A percentile compares a stretch with the other conserved stretches of the same genome.
Conservation (phyloP, 2,329 filamentous ascomycete genomes). For the Juglanconis oblonga region DNA sequence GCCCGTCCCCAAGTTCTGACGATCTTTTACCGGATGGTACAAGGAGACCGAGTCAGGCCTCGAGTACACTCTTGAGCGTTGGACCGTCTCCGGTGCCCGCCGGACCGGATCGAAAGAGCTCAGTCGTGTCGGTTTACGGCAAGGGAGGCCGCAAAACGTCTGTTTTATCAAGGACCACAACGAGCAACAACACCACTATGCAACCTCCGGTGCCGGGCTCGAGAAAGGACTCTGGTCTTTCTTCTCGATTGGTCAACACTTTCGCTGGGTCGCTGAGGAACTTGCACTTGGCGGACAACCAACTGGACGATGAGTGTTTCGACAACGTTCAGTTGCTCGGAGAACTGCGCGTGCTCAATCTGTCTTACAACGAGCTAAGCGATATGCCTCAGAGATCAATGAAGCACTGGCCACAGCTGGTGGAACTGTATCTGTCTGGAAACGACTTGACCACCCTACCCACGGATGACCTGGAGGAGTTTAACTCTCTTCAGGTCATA, state of each 20-base stretch:
- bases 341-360: slow-evolving; percentile 83
- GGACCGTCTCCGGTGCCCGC: slow-evolving; percentile 66
- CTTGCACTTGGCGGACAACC: slow-evolving; percentile 88
- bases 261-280: slow-evolving; percentile 84
- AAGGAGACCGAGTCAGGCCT: slow-evolving; percentile 81
- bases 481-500: slow-evolving; percentile 79
- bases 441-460: slow-evolving; percentile 91
- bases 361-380: slow-evolving; percentile 92
- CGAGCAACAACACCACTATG: slow-evolving; percentile 38
- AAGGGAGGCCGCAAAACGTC: slow-evolving; percentile 84
- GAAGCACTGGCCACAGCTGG: slow-evolving; percentile 83
- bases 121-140: slow-evolving; percentile 76
- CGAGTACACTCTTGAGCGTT: slow-evolving; percentile 71
- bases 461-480: slow-evolving; percentile 89
- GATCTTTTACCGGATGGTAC: slow-evolving; percentile 60
- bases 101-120: slow-evolving; percentile 70
- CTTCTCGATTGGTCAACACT: slow-evolving; percentile 75
- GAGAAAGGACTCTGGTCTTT: slow-evolving; percentile 87
- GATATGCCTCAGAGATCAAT: slow-evolving; percentile 89
- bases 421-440: slow-evolving; percentile 90
- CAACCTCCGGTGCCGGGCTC: slow-evolving; percentile 49
- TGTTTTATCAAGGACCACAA: slow-evolving; percentile 64
- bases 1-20: slow-evolving; percentile 70
- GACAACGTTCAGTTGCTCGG: slow-evolving; percentile 80
- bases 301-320: slow-evolving; percentile 91